Conservation (phyloP, 2,329 filamentous ascomycete species). For the Epichloe uncinata region DNA sequence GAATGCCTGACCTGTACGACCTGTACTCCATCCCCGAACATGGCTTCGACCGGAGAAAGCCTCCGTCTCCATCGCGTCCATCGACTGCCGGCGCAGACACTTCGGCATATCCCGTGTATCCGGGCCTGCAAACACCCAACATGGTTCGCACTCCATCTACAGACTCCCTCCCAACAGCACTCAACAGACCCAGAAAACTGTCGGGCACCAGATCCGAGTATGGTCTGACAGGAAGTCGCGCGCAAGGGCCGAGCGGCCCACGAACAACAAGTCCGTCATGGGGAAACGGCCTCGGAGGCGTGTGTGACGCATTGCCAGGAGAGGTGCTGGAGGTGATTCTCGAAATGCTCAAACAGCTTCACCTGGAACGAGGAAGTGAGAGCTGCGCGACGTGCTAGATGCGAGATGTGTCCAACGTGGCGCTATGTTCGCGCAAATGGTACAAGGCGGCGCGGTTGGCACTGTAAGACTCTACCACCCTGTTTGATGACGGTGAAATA, state of each 20-base stretch:
- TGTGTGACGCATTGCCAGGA: constrained; percentile 42
- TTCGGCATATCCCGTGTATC: constrained; percentile 18
- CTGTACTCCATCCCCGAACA: constrained; percentile 6
- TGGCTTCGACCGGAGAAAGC: constrained; percentile 6
- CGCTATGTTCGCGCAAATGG: constrained; percentile 37
- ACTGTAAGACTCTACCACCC: constrained; percentile 27
- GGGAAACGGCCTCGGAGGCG: constrained; percentile 24
- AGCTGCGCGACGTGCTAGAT: constrained; percentile 55
- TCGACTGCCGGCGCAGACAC: constrained; percentile 9
- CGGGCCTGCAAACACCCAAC: constrained; percentile 17
- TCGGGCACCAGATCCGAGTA: constrained; percentile 9
- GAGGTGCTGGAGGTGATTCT: constrained; percentile 47
- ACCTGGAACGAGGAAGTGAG: constrained; percentile 31
- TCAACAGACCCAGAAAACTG: constrained; percentile 25
- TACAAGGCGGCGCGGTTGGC: constrained; percentile 35
- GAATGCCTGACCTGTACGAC: constrained; percentile 8
- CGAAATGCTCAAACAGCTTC: constrained; percentile 35
- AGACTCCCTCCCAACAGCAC: constrained; percentile 12
- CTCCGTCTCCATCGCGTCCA: constrained; percentile 3
- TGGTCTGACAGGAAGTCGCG: not conserved
- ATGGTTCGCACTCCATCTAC: constrained; percentile 10
- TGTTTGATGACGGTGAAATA: not conserved
- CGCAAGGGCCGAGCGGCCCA: constrained; percentile 14
- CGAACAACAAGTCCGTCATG: constrained; percentile 17
- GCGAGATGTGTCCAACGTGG: constrained; percentile 42